A percentile compares a stretch with the other conserved stretches of the same genome.
Evolutionary conservation across 257 asterid genomes (phyloP).

Genomic region (Solanum bukasovii): DNA sequence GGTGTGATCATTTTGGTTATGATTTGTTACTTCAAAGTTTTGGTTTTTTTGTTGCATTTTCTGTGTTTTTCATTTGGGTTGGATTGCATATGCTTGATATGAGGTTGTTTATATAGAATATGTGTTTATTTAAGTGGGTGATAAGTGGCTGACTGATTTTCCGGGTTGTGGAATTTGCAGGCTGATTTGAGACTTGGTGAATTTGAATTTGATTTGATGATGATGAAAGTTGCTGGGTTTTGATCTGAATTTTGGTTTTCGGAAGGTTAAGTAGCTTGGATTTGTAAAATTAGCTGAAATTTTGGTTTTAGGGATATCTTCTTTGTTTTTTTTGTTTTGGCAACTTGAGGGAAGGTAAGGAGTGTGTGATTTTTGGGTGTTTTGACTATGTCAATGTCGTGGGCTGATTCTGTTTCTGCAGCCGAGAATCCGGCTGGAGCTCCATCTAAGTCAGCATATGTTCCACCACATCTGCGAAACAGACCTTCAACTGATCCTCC

Average conservation of each 20-base stretch:
- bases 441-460: conserved; percentile 17
- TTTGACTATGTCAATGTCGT: conserved; percentile 16
- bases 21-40: neutral
- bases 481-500: conserved; percentile 21
- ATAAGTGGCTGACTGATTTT: neutral
- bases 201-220: conserved; percentile 3
- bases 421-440: conserved; percentile 14
- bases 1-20: neutral
- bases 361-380: neutral
- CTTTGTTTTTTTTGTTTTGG: neutral
- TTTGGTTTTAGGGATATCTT: neutral
- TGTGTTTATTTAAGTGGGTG: neutral
- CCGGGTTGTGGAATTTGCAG: neutral
- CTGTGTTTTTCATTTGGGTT: neutral
- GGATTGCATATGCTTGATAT: neutral
- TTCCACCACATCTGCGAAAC: conserved; percentile 44
- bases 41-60: neutral
- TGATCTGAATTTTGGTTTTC: conserved; percentile 1
- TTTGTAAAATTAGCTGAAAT: neutral
- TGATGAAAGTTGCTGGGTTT: neutral
- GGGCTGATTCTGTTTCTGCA: conserved; percentile 22
- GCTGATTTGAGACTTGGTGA: neutral
- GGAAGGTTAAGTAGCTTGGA: neutral
- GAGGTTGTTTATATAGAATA: neutral
- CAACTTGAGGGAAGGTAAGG: neutral